Conservation (phyloP, 2,329 filamentous ascomycete species). For the Magnaporthiopsis incrustans region DNA sequence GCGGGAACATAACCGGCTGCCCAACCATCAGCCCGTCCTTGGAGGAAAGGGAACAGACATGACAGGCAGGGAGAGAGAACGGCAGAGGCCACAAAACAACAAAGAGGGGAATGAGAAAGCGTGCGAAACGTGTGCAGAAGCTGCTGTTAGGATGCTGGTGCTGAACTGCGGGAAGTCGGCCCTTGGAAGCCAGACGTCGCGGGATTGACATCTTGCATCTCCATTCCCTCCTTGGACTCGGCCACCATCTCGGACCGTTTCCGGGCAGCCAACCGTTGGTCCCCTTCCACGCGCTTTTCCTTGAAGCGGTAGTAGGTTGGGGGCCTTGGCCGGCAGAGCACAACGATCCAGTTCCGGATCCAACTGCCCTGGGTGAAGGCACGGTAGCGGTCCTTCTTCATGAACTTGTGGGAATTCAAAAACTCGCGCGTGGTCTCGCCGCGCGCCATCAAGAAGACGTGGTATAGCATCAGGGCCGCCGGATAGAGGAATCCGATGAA, state of each 20-base stretch:
- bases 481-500: slow-evolving; percentile 72
- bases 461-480: slow-evolving; percentile 74
- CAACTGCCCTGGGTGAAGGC: slow-evolving; percentile 76
- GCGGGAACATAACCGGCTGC: neutral
- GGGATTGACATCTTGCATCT: slow-evolving; percentile 62
- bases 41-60: neutral
- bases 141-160: slow-evolving; percentile 3
- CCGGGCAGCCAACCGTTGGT: slow-evolving; percentile 64
- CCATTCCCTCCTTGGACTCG: slow-evolving; percentile 49
- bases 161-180: slow-evolving; percentile 33
- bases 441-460: slow-evolving; percentile 81
- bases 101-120: slow-evolving; percentile 2
- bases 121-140: neutral
- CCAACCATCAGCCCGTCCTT: neutral
- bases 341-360: slow-evolving; percentile 70
- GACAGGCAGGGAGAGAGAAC: neutral
- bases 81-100: neutral
- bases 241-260: slow-evolving; percentile 41
- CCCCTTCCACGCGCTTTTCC: slow-evolving; percentile 63
- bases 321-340: slow-evolving; percentile 74
- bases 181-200: slow-evolving; percentile 43
- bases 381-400: slow-evolving; percentile 82
- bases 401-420: slow-evolving; percentile 91
- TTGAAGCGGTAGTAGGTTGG: slow-evolving; percentile 91
- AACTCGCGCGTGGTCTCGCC: slow-evolving; percentile 96